Evolutionary conservation across 768 basidiomycete genomes (phyloP).

Genomic region (Cystobasidium onofrii): DNA sequence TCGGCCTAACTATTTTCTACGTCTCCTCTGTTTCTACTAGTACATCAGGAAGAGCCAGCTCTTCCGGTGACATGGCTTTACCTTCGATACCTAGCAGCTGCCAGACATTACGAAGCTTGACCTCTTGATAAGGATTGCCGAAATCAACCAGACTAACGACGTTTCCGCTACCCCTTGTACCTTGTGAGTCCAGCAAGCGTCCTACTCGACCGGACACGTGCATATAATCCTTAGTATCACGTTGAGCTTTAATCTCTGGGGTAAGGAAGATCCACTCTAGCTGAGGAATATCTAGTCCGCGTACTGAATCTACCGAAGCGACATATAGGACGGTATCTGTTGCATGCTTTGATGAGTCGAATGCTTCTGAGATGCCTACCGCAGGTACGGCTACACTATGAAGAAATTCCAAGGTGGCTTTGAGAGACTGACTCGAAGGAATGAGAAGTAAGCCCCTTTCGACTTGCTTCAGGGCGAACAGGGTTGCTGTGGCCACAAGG

Average conservation of each 20-base stretch:
- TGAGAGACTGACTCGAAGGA: constrained; percentile 5
- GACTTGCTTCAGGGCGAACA: constrained; percentile 24
- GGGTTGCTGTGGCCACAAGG: neutral
- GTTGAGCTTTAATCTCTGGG: neutral
- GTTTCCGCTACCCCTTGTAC: neutral
- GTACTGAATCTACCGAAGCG: constrained; percentile 15
- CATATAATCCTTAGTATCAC: constrained; percentile 11
- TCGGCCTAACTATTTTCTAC: too few relatives aligned
- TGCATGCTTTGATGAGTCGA: neutral
- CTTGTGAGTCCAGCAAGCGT: neutral
- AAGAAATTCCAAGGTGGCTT: neutral
- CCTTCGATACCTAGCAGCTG: constrained; percentile 21
- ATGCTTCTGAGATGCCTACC: neutral
- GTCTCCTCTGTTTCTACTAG: too few relatives aligned
- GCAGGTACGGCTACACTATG: constrained; percentile 8
- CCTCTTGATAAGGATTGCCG: neutral
- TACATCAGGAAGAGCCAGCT: neutral
- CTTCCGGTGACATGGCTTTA: neutral
- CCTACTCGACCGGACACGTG: constrained; percentile 11
- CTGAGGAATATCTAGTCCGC: constrained; percentile 12
- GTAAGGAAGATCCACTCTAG: constrained; percentile 23
- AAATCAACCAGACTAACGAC: neutral
- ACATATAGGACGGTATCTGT: constrained; percentile 10
- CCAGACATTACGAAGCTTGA: neutral
- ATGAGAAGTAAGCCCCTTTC: constrained; percentile 9